These are phyloP conservation scores for Euphorbia tirucalli DNA, from an alignment of 345 rosid species.

Conservation along the genomic window DNA sequence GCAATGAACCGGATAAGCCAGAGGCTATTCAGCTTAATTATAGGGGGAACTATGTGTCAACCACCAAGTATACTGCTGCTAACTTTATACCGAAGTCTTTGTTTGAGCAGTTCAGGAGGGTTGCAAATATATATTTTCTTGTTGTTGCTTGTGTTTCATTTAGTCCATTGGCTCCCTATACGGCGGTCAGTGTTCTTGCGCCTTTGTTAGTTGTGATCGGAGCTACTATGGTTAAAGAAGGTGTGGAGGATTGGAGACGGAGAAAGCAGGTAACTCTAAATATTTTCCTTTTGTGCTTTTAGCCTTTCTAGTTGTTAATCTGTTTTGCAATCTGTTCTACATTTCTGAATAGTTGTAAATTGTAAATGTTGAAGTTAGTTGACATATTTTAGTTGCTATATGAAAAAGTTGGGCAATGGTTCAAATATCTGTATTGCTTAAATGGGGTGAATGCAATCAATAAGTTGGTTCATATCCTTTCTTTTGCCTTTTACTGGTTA, in stretches of 20 bases:
- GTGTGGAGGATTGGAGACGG: slow-evolving; percentile 79
- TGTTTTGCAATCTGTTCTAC: not conserved
- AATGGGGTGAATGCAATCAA: not conserved
- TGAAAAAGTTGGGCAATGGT: no score
- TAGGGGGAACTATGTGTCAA: slow-evolving; percentile 77
- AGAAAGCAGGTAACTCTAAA: slow-evolving; percentile 55
- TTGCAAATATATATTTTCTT: slow-evolving; percentile 84
- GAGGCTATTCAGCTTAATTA: slow-evolving; percentile 57
- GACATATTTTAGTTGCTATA: not conserved
- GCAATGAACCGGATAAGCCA: slow-evolving; percentile 75
- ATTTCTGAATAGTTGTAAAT: not conserved
- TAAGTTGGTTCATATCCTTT: not conserved
- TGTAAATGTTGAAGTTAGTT: not conserved
- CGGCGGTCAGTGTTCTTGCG: slow-evolving; percentile 61
- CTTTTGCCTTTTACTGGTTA: not conserved
- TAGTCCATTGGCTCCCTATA: slow-evolving; percentile 84
- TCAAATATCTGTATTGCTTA: not conserved
- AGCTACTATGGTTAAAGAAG: slow-evolving; percentile 84
- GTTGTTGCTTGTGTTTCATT: slow-evolving; percentile 85
- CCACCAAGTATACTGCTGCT: slow-evolving; percentile 68
- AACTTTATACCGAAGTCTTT: slow-evolving; percentile 91
- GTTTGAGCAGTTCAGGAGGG: slow-evolving; percentile 97
- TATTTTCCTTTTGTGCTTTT: slow-evolving; percentile 8
- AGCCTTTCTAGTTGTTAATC: not conserved
- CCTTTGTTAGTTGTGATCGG: slow-evolving; percentile 83